Evolutionary conservation across 1,284 basidiomycete species (phyloP), one percentile per base, ranked within the genome.

Genomic region (Pisolithus thermaeus): DNA sequence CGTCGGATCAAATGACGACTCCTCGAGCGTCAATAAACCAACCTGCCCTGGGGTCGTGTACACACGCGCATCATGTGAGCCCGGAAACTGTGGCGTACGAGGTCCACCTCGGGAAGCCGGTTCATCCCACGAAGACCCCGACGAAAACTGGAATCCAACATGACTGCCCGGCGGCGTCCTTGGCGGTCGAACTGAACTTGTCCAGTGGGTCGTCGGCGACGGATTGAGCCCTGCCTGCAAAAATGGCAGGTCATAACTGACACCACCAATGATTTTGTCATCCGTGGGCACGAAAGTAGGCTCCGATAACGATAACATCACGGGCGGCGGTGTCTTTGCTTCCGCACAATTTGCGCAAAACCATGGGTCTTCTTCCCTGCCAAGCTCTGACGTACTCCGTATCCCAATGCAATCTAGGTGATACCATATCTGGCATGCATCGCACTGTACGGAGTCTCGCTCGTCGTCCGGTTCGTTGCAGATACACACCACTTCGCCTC

Each of bases 341-440:
- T 72, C 53, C 68, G 69, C 51, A 54, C 86, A 87, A 49, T 69
- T 68, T 30, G 67, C 66, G 63, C 87, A 90, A 62, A 77, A 90
- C 85, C 87, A 90, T 2, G 79, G 79, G 58, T 88, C 84, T 57
- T 87, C 84, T 60, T 87, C 84, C 41, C 67, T 75, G 6, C 86
- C 87, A n/a, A 90, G 70, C 47, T 87, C 81, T 9, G 73, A 65
- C 42, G 79, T 74, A 59, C 73, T 74, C 50, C 66, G 68, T 57
- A 90, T 81, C 40, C 85, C 86, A 50, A 90, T 81, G 64, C 87
- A 90, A 45, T 79, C 68, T 36, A 88, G 71, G 65, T 90, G 87
- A 61, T 84, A 89, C 88, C 87, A 90, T 22, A 72, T 81, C 59
- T 79, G 73, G 64, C 87, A 90, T 8, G 75, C 74, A 59, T 88